phyloP scores from a whole-genome alignment of 108 stramenopile genomes.

The Fistulifera solaris region DNA sequence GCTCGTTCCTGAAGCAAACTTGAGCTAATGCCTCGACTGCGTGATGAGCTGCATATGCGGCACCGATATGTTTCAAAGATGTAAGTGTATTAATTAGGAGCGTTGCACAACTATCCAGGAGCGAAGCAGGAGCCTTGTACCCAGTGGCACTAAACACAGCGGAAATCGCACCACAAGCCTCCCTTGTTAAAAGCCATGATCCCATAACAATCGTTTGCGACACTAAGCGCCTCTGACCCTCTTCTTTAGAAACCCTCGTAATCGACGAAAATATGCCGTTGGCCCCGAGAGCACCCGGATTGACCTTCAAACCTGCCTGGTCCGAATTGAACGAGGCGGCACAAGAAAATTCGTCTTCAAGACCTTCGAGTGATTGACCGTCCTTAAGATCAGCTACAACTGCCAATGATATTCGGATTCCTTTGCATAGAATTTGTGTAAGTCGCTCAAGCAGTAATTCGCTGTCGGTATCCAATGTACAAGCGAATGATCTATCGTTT shows the following conservation, averaged over 20 bases:
- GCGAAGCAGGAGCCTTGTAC: background rate
- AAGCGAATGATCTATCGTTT: constrained; percentile 3
- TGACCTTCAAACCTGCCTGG: constrained; percentile 35
- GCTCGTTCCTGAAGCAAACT: constrained; percentile 7
- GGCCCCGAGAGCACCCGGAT: constrained; percentile 61
- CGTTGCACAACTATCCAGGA: constrained; percentile 23
- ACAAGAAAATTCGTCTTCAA: constrained; percentile 16
- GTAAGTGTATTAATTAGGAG: constrained; percentile 42
- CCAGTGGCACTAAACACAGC: constrained; percentile 6
- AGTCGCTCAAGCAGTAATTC: constrained; percentile 8
- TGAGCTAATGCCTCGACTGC: constrained; percentile 41
- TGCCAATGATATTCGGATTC: constrained; percentile 39
- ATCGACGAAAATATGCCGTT: constrained; percentile 47
- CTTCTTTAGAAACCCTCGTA: constrained; percentile 14
- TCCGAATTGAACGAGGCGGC: constrained; percentile 4
- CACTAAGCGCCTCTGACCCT: constrained; percentile 18
- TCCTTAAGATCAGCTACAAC: constrained; percentile 51
- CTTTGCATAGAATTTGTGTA: constrained; percentile 18
- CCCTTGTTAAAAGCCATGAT: constrained; percentile 59
- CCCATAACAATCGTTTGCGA: constrained; percentile 55
- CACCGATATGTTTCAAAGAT: constrained; percentile 61
- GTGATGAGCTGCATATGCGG: constrained; percentile 50
- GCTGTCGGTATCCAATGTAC: background rate
- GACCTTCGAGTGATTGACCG: constrained; percentile 31
- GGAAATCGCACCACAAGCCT: constrained; percentile 35